phyloP scores from a whole-genome alignment of 2,329 filamentous ascomycete species.

The Aspergillus latus region DNA sequence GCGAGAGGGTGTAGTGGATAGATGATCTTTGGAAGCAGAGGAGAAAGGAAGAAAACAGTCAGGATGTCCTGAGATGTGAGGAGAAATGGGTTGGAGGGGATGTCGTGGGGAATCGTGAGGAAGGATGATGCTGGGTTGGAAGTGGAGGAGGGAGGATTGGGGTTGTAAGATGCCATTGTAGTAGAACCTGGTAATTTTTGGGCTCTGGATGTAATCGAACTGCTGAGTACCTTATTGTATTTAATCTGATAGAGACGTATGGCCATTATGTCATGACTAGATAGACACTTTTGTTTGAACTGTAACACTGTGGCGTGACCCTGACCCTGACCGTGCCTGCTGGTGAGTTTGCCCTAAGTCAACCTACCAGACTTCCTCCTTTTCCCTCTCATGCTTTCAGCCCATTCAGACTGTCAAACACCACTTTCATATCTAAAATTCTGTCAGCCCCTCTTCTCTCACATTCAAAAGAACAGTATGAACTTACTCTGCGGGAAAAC shows the following conservation, averaged over 20 bases:
- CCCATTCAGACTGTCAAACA: constrained; percentile 5
- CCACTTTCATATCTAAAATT: constrained; percentile 10
- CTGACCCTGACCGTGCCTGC: not conserved
- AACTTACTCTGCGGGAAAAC: constrained; percentile 37
- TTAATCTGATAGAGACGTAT: not conserved
- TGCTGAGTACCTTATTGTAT: too few relatives aligned
- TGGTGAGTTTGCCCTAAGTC: not conserved
- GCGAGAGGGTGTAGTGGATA: not conserved
- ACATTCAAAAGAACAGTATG: too few relatives aligned
- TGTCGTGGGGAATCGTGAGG: constrained; percentile 6
- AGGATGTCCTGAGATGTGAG: not conserved
- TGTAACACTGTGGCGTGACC: not conserved
- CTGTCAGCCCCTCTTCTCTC: too few relatives aligned
- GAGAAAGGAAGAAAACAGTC: not conserved
- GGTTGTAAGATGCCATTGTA: constrained; percentile 7
- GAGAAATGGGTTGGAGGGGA: constrained; percentile 2
- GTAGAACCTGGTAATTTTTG: too few relatives aligned
- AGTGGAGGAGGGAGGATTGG: not conserved
- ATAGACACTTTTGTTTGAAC: not conserved
- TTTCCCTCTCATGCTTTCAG: not conserved
- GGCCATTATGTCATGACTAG: not conserved
- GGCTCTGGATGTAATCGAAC: too few relatives aligned
- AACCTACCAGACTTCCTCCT: not conserved
- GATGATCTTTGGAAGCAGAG: not conserved
- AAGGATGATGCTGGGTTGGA: constrained; percentile 1